Conservation (phyloP, 106 monocot species). For the Amphibolis antarctica region DNA sequence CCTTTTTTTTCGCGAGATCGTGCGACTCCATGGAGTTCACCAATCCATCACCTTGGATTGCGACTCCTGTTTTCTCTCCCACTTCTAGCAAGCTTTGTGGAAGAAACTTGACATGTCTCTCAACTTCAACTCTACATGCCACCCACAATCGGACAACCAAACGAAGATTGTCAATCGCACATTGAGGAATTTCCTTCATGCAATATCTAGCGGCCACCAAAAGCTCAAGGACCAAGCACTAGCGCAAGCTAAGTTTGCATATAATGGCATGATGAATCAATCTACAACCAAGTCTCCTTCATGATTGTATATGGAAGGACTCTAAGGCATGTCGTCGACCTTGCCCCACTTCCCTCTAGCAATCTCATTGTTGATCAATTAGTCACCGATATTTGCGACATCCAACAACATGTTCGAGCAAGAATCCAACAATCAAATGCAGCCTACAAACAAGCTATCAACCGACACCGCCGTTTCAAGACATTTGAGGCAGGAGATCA, state of each 20-base stretch:
- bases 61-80: background rate
- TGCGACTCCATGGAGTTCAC: background rate
- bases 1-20: background rate
- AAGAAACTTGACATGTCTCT: background rate
- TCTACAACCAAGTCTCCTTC: background rate
- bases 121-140: background rate
- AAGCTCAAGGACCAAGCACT: background rate
- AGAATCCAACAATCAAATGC: no score
- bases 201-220: background rate
- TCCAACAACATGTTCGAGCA: no score
- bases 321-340: background rate
- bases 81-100: background rate
- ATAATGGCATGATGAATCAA: background rate
- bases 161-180: background rate
- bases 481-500: no score
- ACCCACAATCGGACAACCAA: background rate
- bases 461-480: no score
- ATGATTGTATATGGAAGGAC: background rate
- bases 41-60: background rate
- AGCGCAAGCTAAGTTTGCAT: background rate
- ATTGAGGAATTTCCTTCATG: background rate
- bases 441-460: no score
- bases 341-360: background rate
- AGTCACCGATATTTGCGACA: background rate
- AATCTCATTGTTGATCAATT: background rate